Conservation (phyloP, 2,329 filamentous ascomycete species). For the Fusarium luffae region DNA sequence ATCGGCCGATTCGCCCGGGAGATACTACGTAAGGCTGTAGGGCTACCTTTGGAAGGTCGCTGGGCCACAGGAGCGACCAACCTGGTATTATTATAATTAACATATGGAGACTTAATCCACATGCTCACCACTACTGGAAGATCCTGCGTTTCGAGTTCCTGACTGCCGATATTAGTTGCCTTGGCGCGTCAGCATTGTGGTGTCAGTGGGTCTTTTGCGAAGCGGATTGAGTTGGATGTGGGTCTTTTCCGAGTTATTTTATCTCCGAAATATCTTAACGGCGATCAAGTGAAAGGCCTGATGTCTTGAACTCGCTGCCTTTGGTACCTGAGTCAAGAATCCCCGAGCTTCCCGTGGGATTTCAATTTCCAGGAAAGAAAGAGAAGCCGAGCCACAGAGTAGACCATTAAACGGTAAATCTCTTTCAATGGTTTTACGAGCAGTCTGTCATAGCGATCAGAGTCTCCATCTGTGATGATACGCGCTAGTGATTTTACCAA, state of each 20-base stretch:
- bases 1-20: background rate
- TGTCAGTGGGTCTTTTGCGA: background rate
- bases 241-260: background rate
- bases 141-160: background rate
- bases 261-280: no score
- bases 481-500: no score
- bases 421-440: no score
- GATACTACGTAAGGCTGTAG: background rate
- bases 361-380: no score
- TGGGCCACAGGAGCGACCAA: background rate
- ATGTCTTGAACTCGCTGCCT: no score
- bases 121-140: background rate
- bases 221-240: background rate
- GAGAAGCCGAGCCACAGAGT: no score
- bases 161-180: background rate
- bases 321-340: no score
- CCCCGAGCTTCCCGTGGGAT: no score
- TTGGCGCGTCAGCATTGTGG: background rate
- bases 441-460: no score
- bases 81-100: background rate
- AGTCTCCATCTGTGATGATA: no score
- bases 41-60: background rate
- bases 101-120: background rate
- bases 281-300: no score
- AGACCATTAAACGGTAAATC: rapidly evolving